phyloP scores from a whole-genome alignment of 257 asterid species.

The Solanum chiquidenum region DNA sequence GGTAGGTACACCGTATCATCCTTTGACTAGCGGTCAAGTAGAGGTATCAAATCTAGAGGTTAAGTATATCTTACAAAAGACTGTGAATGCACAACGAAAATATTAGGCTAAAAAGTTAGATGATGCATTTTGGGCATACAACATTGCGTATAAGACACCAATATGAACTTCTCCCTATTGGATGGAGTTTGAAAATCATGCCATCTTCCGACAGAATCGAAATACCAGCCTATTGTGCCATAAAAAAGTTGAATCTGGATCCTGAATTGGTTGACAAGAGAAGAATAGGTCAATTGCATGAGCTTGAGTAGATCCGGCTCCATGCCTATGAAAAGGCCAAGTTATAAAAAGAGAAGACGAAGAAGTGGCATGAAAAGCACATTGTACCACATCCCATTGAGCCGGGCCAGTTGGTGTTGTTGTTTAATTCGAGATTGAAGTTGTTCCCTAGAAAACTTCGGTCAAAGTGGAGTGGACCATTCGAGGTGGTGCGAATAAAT shows the following conservation, averaged over 20 bases:
- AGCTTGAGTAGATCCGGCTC: background rate
- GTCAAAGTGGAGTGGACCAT: background rate
- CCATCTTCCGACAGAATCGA: background rate
- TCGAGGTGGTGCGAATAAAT: background rate
- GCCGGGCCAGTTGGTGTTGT: background rate
- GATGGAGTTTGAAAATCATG: background rate
- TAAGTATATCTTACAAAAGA: background rate
- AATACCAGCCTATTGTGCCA: background rate
- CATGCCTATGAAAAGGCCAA: background rate
- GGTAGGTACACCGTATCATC: background rate
- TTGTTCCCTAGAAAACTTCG: background rate
- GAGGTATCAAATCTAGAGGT: background rate
- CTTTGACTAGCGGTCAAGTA: background rate
- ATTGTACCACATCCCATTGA: background rate
- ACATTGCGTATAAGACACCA: background rate
- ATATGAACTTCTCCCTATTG: background rate
- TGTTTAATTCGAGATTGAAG: background rate
- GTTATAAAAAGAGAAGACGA: background rate
- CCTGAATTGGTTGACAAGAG: background rate
- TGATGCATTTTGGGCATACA: background rate
- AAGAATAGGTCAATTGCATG: background rate
- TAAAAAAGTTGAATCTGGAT: background rate
- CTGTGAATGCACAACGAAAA: too few relatives aligned
- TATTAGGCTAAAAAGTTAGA: background rate
- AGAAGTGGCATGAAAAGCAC: background rate